Evolutionary conservation across 345 rosid genomes (phyloP).

Genomic region (Dimocarpus longan): DNA sequence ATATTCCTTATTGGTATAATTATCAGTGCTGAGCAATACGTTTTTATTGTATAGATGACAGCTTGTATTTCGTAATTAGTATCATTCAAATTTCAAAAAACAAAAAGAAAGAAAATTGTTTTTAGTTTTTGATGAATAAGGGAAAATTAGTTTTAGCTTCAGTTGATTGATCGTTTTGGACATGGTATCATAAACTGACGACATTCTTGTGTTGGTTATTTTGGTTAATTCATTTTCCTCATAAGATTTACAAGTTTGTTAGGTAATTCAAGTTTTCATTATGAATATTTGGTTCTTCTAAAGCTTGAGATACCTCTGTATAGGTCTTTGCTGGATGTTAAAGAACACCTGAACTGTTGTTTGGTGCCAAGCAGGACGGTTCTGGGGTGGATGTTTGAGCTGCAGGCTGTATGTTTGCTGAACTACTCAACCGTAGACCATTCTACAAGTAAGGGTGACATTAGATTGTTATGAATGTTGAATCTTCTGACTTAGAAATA

Average conservation of each 20-base stretch:
- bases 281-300: constrained; percentile 2
- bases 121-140: no score
- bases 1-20: no score
- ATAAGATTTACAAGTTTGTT: neutral
- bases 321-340: constrained; percentile 97
- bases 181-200: no score
- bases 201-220: no score
- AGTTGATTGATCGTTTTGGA: no score
- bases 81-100: no score
- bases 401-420: constrained; percentile 92
- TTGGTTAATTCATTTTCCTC: constrained; percentile 17
- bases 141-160: no score
- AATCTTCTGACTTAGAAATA: neutral
- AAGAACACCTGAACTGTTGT: constrained; percentile 91
- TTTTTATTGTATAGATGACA: no score
- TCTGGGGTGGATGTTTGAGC: constrained; percentile 97
- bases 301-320: constrained; percentile 21
- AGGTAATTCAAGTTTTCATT: neutral
- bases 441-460: constrained; percentile 77
- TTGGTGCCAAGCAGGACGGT: constrained; percentile 89
- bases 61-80: no score
- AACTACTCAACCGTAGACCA: constrained; percentile 79
- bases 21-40: no score
- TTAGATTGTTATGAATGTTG: constrained; percentile 5
- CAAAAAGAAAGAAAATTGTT: no score